Base-by-base conservation (phyloP, 2,329 filamentous ascomycete genomes). In the Arachnopeziza araneosa region DNA sequence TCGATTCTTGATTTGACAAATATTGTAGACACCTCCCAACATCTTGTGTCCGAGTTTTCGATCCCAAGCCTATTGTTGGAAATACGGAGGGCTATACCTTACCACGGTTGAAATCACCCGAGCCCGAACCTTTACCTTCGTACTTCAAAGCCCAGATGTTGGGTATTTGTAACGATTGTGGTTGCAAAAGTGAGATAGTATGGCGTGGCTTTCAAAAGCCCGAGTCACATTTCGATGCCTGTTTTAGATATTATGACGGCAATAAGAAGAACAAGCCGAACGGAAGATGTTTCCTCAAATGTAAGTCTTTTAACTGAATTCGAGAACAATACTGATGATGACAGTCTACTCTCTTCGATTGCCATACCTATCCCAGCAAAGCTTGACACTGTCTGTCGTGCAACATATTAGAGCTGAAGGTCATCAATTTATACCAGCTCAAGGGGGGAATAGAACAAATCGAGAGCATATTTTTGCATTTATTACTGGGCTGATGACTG, bases 271-370 rank as follows among this genome's bases (percentile, higher is more conserved):
- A 44, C 4, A 44, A 44, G 17, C 17, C 10, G 26, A n/a, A 55
- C 21, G 48, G 5, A n/a, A 55, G 54, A 49, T 55, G 54, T 32
- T 55, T 55, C 21, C 23, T 55, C 19, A 55, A 55, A 24, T 36
- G 26, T 30, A 30, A 30, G 26, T 30, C 4, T 9, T 30, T 30
- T 9, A 9, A 30, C 26, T n/a, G 26, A 30, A 30, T 4, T 30
- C 9, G 9, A 9, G 26, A 9, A 4, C 9, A 30, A 23, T 49
- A 49, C 19, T 49, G 2, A 14, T 23, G 5, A 24, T 24, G 23
- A 49, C 4, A 55, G 54, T 55, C 10, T 24, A 55, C 23, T 24
- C 54, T 23, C n/a, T 55, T 19, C 17, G 21, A n/a, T n/a, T 55
- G 26, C 54, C 54, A 23, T 55, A 21, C 24, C 12, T 55, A 1